A percentile compares a stretch with the other conserved stretches of the same genome.
phyloP scores from a whole-genome alignment of 129 eudicot genomes.

The Centaurea solstitialis region DNA sequence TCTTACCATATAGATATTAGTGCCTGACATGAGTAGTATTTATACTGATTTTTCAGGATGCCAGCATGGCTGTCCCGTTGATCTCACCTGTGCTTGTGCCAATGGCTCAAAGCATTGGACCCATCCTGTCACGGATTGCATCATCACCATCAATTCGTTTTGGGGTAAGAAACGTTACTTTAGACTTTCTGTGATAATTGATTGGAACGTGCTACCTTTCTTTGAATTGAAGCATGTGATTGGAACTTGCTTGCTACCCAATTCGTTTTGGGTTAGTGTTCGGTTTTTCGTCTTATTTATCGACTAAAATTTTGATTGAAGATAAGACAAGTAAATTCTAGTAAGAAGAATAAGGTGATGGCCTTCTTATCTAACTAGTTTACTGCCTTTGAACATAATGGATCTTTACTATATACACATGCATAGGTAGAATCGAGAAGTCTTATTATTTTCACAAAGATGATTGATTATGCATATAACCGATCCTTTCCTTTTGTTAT shows the following conservation, averaged over 20 bases:
- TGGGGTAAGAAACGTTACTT: slow-evolving; percentile 62
- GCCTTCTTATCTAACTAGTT: too few species aligned
- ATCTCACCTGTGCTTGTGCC: slow-evolving; percentile 91
- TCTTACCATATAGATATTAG: too few species aligned
- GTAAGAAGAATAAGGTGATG: too few species aligned
- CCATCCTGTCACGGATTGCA: slow-evolving; percentile 74
- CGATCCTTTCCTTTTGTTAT: neutral
- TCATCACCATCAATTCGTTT: slow-evolving; percentile 79
- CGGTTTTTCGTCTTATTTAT: too few species aligned
- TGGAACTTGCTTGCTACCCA: too few species aligned
- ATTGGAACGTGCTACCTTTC: neutral
- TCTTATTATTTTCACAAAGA: neutral
- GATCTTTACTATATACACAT: too few species aligned
- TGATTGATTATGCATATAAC: neutral
- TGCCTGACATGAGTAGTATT: neutral
- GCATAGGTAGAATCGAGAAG: neutral
- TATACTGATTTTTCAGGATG: slow-evolving; percentile 66
- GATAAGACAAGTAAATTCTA: too few species aligned
- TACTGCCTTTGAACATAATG: too few species aligned
- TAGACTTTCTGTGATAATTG: neutral
- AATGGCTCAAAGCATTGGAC: slow-evolving; percentile 80
- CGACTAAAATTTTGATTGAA: too few species aligned
- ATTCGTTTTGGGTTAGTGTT: too few species aligned
- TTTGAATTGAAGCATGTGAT: neutral
- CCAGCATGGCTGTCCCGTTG: slow-evolving; percentile 79